Conservation (phyloP, 2,329 filamentous ascomycete species). For the Orbilia blumenaviensis region DNA sequence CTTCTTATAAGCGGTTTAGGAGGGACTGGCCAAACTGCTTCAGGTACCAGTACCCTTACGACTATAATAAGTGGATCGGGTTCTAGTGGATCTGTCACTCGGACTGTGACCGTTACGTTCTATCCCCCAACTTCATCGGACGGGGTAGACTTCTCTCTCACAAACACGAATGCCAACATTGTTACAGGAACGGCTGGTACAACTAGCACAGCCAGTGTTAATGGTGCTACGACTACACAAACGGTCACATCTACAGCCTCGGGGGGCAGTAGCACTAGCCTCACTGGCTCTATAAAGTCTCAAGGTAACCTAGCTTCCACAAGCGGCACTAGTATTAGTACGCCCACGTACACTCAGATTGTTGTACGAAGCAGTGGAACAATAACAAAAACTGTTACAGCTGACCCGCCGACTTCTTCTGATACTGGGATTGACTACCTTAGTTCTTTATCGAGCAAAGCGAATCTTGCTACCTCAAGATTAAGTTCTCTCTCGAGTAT, state of each 20-base stretch:
- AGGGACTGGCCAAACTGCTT: neutral
- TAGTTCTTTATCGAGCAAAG: slow-evolving; percentile 13
- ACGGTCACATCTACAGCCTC: neutral
- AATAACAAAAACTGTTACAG: slow-evolving; percentile 17
- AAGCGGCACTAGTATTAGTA: neutral
- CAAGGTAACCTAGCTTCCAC: slow-evolving; percentile 1
- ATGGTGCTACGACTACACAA: neutral
- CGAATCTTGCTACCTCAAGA: neutral
- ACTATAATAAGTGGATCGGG: slow-evolving; percentile 16
- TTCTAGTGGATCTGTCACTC: slow-evolving; percentile 1
- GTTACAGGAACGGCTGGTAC: neutral
- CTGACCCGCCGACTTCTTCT: neutral
- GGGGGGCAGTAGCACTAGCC: neutral
- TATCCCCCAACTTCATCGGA: slow-evolving; percentile 7
- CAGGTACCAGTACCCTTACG: slow-evolving; percentile 1
- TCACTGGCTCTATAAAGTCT: neutral
- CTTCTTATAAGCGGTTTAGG: neutral
- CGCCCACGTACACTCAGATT: slow-evolving; percentile 5
- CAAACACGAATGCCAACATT: slow-evolving; percentile 1
- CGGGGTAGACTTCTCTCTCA: neutral
- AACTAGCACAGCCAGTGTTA: neutral
- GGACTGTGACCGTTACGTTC: slow-evolving; percentile 27
- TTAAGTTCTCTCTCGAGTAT: neutral
- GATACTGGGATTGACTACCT: neutral
- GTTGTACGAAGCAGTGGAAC: slow-evolving; percentile 14